These are phyloP conservation scores for Solanum chaucha DNA, from an alignment of 257 asterid genomes.

Conservation along the genomic window DNA sequence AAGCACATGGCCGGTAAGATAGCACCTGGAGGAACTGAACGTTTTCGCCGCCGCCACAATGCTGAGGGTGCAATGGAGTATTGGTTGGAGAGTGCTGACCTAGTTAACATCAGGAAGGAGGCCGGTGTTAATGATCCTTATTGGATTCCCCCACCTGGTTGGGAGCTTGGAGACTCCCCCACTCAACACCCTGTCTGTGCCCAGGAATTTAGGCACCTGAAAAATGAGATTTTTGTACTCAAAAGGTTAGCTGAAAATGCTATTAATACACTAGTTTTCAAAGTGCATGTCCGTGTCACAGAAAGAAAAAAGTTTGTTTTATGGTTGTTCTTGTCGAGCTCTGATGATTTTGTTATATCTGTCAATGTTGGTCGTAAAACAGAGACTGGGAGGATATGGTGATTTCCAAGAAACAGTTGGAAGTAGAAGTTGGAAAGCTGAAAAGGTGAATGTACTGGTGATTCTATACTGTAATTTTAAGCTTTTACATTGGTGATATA, in stretches of 20 bases:
- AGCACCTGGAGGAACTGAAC: conserved; percentile 63
- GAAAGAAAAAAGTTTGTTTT: background rate
- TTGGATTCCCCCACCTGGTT: conserved; percentile 97
- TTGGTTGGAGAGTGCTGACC: conserved; percentile 90
- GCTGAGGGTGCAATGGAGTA: conserved; percentile 98
- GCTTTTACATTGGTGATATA: background rate
- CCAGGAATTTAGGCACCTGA: conserved; percentile 50
- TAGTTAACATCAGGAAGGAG: conserved; percentile 52
- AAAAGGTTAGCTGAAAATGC: conserved; percentile 36
- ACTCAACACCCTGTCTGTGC: conserved; percentile 87
- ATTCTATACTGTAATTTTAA: background rate
- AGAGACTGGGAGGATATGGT: conserved; percentile 41
- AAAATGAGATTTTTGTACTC: conserved; percentile 37
- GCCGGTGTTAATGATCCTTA: conserved; percentile 87
- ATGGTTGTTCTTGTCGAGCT: background rate
- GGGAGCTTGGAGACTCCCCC: conserved; percentile 87
- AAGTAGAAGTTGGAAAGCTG: conserved; percentile 55
- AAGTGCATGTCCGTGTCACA: background rate
- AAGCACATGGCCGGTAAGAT: conserved; percentile 95
- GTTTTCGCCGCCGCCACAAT: conserved; percentile 84
- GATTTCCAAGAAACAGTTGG: conserved; percentile 40
- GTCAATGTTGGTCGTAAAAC: background rate
- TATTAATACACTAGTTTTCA: background rate
- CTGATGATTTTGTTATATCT: background rate
- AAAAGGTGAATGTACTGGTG: conserved; percentile 27